A percentile compares a stretch with the other conserved stretches of the same genome.
Evolutionary conservation across 1,139 yeast species (phyloP).

Genomic region (Geotrichum bryndzae): DNA sequence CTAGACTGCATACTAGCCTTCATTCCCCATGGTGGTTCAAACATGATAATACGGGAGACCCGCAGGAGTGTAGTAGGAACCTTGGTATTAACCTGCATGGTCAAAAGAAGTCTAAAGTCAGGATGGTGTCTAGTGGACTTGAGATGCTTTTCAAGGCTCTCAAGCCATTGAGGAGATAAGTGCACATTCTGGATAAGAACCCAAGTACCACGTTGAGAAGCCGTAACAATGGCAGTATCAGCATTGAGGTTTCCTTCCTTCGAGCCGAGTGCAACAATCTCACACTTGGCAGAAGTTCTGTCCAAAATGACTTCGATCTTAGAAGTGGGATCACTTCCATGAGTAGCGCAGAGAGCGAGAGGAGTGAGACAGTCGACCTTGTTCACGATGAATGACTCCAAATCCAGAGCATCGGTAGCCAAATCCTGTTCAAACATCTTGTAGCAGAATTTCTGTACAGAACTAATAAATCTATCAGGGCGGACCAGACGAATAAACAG

Average conservation of each 20-base stretch:
- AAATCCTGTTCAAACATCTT: conserved; percentile 3
- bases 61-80: conserved; percentile 55
- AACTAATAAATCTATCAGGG: conserved; percentile 24
- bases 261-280: conserved; percentile 69
- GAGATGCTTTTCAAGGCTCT: conserved; percentile 45
- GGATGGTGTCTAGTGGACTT: conserved; percentile 29
- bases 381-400: conserved; percentile 17
- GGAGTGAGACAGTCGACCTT: conserved; percentile 34
- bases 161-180: conserved; percentile 61
- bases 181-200: conserved; percentile 73
- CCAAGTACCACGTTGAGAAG: conserved; percentile 54
- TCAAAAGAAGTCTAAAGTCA: conserved; percentile 51
- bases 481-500: conserved; percentile 23
- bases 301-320: conserved; percentile 46
- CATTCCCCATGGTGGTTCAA: conserved; percentile 60
- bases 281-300: conserved; percentile 29
- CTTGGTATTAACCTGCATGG: conserved; percentile 46
- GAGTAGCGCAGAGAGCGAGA: conserved; percentile 51
- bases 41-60: conserved; percentile 47
- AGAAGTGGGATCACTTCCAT: conserved; percentile 63
- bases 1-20: conserved; percentile 41
- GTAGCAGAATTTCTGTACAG: conserved; percentile 19
- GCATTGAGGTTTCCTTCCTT: conserved; percentile 58
- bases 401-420: conserved; percentile 8
- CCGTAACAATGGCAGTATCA: conserved; percentile 45